These are phyloP conservation scores for Mimosa pudica DNA, from an alignment of 306 rosid species.

Conservation along the genomic window DNA sequence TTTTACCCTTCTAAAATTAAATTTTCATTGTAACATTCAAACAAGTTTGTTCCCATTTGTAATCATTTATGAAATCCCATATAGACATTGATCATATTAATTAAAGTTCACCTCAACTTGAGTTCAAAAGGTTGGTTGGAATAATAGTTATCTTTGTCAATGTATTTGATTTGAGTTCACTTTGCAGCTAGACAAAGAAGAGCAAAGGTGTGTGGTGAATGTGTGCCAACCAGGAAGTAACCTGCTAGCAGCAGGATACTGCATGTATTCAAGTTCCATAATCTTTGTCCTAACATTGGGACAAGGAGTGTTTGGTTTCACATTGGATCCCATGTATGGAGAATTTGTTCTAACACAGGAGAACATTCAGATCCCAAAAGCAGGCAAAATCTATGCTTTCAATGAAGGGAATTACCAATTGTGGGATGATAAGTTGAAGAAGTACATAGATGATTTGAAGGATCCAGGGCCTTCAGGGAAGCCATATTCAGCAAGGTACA, in stretches of 20 bases:
- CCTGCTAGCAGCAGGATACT: constrained; percentile 96
- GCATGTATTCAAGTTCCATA: constrained; percentile 96
- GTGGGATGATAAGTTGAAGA: constrained; percentile 93
- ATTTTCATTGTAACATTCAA: too few relatives aligned
- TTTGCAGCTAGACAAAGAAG: constrained; percentile 63
- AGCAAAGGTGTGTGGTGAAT: constrained; percentile 74
- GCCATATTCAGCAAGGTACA: constrained; percentile 94
- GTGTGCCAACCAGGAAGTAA: constrained; percentile 99
- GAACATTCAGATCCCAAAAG: constrained; percentile 71
- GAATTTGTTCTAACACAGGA: constrained; percentile 91
- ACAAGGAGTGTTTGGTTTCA: constrained; percentile 76
- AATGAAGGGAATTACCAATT: constrained; percentile 95
- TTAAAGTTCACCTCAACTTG: too few relatives aligned
- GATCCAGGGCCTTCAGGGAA: constrained; percentile 94
- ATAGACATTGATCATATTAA: too few relatives aligned
- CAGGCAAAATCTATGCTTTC: constrained; percentile 91
- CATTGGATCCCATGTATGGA: constrained; percentile 89
- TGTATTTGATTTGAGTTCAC: neutral
- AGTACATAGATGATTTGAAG: constrained; percentile 86
- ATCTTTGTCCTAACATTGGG: constrained; percentile 91
- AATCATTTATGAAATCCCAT: too few relatives aligned
- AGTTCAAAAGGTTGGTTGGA: too few relatives aligned
- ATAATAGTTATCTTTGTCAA: too few relatives aligned
- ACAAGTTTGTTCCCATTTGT: too few relatives aligned
- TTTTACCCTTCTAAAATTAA: too few relatives aligned